A percentile compares a stretch with the other conserved stretches of the same genome.
Conservation (phyloP, 768 basidiomycete species). For the Cantharellus anzutake region DNA sequence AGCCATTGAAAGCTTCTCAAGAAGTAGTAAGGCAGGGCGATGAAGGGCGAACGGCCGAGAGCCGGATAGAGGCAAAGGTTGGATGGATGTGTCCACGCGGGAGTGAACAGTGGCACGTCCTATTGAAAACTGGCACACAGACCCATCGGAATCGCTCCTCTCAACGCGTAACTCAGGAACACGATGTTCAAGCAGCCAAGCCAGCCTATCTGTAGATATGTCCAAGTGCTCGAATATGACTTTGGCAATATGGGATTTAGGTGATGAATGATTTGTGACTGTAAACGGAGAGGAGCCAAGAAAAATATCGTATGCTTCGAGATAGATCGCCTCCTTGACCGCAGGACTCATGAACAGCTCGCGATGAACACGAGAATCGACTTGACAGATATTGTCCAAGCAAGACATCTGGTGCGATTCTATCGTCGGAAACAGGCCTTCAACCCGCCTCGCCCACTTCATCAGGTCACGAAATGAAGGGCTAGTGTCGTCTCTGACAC, state of each 20-base stretch:
- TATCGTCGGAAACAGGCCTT: constrained; percentile 32
- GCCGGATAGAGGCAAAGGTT: constrained; percentile 16
- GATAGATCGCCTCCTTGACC: constrained; percentile 72
- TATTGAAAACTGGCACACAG: constrained; percentile 33
- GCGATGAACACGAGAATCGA: constrained; percentile 1
- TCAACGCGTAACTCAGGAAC: constrained; percentile 50
- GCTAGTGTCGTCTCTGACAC: constrained; percentile 33
- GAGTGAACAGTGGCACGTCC: constrained; percentile 44
- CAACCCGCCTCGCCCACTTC: constrained; percentile 64
- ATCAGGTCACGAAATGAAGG: constrained; percentile 45
- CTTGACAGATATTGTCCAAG: too few species aligned
- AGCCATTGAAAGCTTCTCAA: constrained; percentile 63
- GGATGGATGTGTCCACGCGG: constrained; percentile 8
- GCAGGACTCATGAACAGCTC: constrained; percentile 46
- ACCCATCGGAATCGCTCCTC: constrained; percentile 40
- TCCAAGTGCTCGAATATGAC: constrained; percentile 43
- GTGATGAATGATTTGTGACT: constrained; percentile 7
- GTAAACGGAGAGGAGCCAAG: constrained; percentile 36
- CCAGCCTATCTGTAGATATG: constrained; percentile 46
- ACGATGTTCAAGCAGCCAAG: constrained; percentile 49
- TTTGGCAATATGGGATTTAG: constrained; percentile 22
- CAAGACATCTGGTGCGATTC: too few species aligned
- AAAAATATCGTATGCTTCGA: constrained; percentile 82
- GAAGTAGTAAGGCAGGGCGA: constrained; percentile 55
- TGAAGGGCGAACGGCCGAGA: constrained; percentile 73